Conservation (phyloP, 352 stramenopile genomes). For the Phytophthora chlamydospora region DNA sequence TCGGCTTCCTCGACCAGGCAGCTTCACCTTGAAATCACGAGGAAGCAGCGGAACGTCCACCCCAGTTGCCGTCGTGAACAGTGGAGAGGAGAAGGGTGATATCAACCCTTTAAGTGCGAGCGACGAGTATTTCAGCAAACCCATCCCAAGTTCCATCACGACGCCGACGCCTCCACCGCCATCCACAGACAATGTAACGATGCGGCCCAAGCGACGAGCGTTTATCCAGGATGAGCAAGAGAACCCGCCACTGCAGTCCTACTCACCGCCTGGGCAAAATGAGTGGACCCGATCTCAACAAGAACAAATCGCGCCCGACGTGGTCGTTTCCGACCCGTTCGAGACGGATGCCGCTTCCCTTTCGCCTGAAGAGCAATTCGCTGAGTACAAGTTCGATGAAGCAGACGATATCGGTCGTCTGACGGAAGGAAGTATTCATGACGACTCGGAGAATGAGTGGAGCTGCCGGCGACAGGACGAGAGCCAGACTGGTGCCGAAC, state of each 20-base stretch:
- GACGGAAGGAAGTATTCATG: slow-evolving; percentile 16
- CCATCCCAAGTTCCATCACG: slow-evolving; percentile 39
- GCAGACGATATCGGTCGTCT: slow-evolving; percentile 15
- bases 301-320: slow-evolving; percentile 5
- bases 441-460: slow-evolving; percentile 15
- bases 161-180: slow-evolving; percentile 23
- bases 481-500: neutral
- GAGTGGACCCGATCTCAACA: neutral
- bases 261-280: neutral
- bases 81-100: slow-evolving; percentile 22
- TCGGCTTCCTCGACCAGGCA: slow-evolving; percentile 21
- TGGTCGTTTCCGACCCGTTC: neutral
- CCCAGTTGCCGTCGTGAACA: neutral
- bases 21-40: slow-evolving; percentile 21
- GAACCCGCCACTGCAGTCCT: neutral
- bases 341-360: slow-evolving; percentile 1
- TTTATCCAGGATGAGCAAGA: slow-evolving; percentile 20
- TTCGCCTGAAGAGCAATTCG: slow-evolving; percentile 4
- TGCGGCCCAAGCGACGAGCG: slow-evolving; percentile 27
- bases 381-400: slow-evolving; percentile 11
- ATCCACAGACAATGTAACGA: slow-evolving; percentile 45
- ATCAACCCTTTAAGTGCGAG: slow-evolving; percentile 28
- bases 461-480: slow-evolving; percentile 7
- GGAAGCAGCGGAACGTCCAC: slow-evolving; percentile 24
- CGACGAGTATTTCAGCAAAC: slow-evolving; percentile 48